Evolutionary conservation across 768 basidiomycete genomes (phyloP).

Genomic region (Termitomyces sp.): DNA sequence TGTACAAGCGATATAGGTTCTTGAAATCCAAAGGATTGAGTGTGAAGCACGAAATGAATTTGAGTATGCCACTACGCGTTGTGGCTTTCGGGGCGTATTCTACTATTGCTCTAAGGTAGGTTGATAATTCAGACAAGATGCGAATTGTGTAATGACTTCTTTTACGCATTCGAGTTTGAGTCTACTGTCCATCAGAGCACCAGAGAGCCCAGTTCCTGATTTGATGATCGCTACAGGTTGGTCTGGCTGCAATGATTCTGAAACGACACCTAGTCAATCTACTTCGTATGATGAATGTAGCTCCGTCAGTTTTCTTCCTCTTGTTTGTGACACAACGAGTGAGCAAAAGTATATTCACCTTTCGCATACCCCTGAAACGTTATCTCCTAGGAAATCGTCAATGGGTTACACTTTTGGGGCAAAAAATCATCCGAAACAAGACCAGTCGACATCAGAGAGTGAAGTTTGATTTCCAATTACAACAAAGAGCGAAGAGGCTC

Average conservation of each 20-base stretch:
- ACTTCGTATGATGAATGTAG: slow-evolving; percentile 17
- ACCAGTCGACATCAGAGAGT: neutral
- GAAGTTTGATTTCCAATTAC: neutral
- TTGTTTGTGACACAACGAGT: slow-evolving; percentile 43
- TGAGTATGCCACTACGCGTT: slow-evolving; percentile 40
- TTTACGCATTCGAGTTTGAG: slow-evolving; percentile 27
- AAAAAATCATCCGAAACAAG: slow-evolving; percentile 2
- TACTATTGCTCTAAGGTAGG: slow-evolving; percentile 34
- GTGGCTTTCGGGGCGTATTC: slow-evolving; percentile 38
- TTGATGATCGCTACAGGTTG: slow-evolving; percentile 40
- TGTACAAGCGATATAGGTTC: slow-evolving; percentile 27
- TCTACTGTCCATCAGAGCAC: slow-evolving; percentile 36
- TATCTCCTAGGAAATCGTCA: slow-evolving; percentile 28
- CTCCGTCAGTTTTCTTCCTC: slow-evolving; percentile 35
- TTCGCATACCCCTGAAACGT: neutral
- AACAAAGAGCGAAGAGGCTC: neutral
- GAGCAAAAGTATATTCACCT: slow-evolving; percentile 1
- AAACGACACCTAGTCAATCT: neutral
- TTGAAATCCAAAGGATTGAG: slow-evolving; percentile 18
- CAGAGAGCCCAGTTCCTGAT: slow-evolving; percentile 40
- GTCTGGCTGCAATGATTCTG: slow-evolving; percentile 1
- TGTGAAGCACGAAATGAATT: slow-evolving; percentile 25
- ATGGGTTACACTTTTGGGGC: slow-evolving; percentile 30
- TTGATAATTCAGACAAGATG: neutral
- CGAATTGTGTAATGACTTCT: neutral